Evolutionary conservation across 495 filamentous ascomycete genomes (phyloP).

Genomic region (Talaromyces trachyspermus): DNA sequence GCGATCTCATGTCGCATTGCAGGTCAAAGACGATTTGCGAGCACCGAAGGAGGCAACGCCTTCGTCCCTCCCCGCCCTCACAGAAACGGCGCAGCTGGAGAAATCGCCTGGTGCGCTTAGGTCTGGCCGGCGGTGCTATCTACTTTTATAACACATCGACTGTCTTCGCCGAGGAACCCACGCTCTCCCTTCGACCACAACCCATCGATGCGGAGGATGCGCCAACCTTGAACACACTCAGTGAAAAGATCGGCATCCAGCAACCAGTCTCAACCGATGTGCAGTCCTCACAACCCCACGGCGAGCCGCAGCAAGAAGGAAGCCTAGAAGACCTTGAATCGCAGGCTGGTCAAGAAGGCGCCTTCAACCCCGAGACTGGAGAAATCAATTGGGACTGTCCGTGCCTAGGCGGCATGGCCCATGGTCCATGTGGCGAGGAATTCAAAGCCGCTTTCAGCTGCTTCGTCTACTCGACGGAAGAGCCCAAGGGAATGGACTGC

Average conservation of each 20-base stretch:
- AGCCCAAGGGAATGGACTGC: constrained; percentile 98
- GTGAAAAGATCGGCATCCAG: background rate
- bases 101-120: constrained; percentile 63
- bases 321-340: constrained; percentile 56
- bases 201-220: background rate
- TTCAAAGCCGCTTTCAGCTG: constrained; percentile 95
- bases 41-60: constrained; percentile 36
- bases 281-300: background rate
- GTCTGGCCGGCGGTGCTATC: constrained; percentile 64
- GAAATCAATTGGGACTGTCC: constrained; percentile 99
- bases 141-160: constrained; percentile 92
- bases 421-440: constrained; percentile 91
- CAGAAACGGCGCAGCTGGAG: constrained; percentile 75
- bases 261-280: constrained; percentile 2
- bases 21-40: constrained; percentile 57
- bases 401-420: constrained; percentile 93
- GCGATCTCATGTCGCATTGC: constrained; percentile 30
- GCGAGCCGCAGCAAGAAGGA: background rate
- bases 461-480: constrained; percentile 88
- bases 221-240: background rate
- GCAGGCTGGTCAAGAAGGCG: constrained; percentile 77
- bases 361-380: constrained; percentile 95
- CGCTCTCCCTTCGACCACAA: constrained; percentile 17
- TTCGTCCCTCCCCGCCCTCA: constrained; percentile 35
- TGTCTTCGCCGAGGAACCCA: constrained; percentile 75